Conservation (phyloP, 2,329 filamentous ascomycete genomes). For the Penicillium sp. region DNA sequence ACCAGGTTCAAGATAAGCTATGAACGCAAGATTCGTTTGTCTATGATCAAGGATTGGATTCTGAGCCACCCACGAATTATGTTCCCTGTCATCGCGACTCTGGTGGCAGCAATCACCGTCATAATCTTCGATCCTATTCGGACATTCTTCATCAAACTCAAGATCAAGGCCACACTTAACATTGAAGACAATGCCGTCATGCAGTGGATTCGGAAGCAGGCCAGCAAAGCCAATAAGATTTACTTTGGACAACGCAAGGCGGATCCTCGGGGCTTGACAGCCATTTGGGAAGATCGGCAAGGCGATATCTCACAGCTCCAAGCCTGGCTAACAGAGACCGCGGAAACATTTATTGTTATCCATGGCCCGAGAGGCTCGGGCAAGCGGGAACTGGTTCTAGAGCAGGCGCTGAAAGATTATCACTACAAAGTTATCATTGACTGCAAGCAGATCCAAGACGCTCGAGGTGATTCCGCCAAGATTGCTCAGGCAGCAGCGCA, state of each 20-base stretch:
- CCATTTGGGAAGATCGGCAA: conserved; percentile 85
- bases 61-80: conserved; percentile 83
- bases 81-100: conserved; percentile 76
- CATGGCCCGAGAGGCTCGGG: conserved; percentile 90
- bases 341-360: conserved; percentile 89
- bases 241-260: conserved; percentile 49
- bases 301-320: conserved; percentile 78
- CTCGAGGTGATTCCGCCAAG: conserved; percentile 80
- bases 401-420: conserved; percentile 75
- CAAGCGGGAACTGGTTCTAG: conserved; percentile 82
- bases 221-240: conserved; percentile 46
- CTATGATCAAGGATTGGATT: conserved; percentile 86
- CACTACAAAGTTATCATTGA: conserved; percentile 82
- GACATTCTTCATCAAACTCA: conserved; percentile 86
- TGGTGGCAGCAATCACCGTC: conserved; percentile 80
- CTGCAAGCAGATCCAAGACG: conserved; percentile 90
- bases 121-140: conserved; percentile 92
- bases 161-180: conserved; percentile 76
- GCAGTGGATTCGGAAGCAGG: conserved; percentile 76
- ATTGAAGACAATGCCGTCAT: conserved; percentile 72
- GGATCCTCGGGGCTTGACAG: conserved; percentile 69
- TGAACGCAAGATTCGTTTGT: conserved; percentile 72
- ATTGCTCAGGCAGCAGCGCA: conserved; percentile 78
- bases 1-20: conserved; percentile 82
- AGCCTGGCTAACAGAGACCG: conserved; percentile 82